Base-by-base conservation (phyloP, 768 basidiomycete genomes). In the Mycena haematopus region DNA sequence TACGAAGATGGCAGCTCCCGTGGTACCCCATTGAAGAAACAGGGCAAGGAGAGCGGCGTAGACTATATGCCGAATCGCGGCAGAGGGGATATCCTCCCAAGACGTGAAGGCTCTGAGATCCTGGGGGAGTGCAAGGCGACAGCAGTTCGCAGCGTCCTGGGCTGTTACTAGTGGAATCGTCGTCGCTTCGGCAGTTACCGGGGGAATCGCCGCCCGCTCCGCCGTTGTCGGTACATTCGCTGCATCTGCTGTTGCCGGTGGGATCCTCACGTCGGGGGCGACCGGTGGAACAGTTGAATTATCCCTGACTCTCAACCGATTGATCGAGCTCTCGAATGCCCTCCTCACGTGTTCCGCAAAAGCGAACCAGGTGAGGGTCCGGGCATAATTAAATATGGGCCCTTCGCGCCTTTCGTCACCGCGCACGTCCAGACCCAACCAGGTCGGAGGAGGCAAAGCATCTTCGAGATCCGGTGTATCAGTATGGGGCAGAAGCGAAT, bases 1-100 rank as follows among this genome's bases (percentile, higher is more conserved):
- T 6, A 60, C 63, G 11, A 74, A 52, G 29, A 76, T 2, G 0
- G 73, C 76, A 15, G 76, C 69, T 0, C 45, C n/a, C 0, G 73
- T 77, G 21, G 76, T 77, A 0, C 67, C 73, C 74, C 72, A 76
- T 52, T 77, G 75, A 10, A 76, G 25, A n/a, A 52, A 59, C 17
- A 77, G 22, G 4, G 74, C 50, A 52, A 71, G 63, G 17, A 73
- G 4, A 3, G 74, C 71, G 22, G 75, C 75, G 1, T 63, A 10
- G 13, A 65, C 3, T 60, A 76, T 72, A 19, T 58, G 38, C 8
- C 38, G 29, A 17, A 65, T 53, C 22, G 33, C 56, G 29, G 35
- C 11, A 13, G 27, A 4, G 6, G 56, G 54, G 44, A 65, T 21
- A 11, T 62, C 27, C 14, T 44, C 38, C 56, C 58, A 64, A 15